A percentile compares a stretch with the other conserved stretches of the same genome.
phyloP scores from a whole-genome alignment of 2,329 filamentous ascomycete genomes.

The Aspergillus sp. region DNA sequence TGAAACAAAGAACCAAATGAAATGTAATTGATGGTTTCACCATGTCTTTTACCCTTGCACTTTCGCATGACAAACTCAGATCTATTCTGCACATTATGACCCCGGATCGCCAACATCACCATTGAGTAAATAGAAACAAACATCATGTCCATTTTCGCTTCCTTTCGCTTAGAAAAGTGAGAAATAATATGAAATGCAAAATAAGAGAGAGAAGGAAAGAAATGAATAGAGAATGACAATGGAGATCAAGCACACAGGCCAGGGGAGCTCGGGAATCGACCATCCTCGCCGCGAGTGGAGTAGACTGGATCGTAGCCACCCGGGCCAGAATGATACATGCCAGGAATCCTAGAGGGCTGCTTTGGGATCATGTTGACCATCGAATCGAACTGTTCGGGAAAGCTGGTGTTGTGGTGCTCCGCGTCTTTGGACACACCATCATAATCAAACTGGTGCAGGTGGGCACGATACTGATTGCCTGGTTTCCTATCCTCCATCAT shows the following conservation, averaged over 20 bases:
- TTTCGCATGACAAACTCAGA: background rate
- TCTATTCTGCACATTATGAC: background rate
- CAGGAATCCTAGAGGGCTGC: conserved; percentile 20
- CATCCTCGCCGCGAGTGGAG: conserved; percentile 26
- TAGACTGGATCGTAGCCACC: conserved; percentile 33
- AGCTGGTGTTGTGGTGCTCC: conserved; percentile 23
- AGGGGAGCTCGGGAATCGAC: conserved; percentile 34
- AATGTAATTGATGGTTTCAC: background rate
- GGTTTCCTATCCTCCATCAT: conserved; percentile 25
- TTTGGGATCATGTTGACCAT: conserved; percentile 31
- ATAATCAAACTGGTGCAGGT: conserved; percentile 28
- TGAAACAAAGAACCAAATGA: background rate
- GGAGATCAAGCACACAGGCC: conserved; percentile 33
- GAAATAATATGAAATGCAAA: conserved; percentile 17
- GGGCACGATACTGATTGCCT: conserved; percentile 21
- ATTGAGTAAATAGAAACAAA: conserved; percentile 5
- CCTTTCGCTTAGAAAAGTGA: background rate
- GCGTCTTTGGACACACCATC: conserved; percentile 22
- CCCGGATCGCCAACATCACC: background rate
- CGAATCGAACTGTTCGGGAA: conserved; percentile 30
- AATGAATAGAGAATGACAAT: conserved; percentile 26
- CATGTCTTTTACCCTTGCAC: background rate
- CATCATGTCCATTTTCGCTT: background rate
- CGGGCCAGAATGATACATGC: conserved; percentile 23
- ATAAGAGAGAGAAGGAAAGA: too few species aligned